Percentiles rank a stretch among this genome's conserved stretches.
phyloP scores from a whole-genome alignment of 2,329 filamentous ascomycete genomes.

The Xylariales sp. region DNA sequence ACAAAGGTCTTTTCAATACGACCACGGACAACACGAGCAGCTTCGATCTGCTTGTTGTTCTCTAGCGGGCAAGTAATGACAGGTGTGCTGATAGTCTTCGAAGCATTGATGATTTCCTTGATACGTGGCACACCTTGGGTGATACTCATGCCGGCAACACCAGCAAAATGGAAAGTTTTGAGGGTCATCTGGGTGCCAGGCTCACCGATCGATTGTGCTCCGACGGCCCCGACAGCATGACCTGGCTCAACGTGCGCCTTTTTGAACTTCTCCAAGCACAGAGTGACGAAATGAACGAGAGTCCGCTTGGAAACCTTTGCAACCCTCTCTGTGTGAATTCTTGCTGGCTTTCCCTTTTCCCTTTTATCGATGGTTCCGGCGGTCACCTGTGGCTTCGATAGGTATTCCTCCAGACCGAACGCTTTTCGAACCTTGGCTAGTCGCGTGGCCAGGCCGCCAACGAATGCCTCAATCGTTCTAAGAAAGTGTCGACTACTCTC shows the following conservation, averaged over 20 bases:
- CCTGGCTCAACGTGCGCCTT: slow-evolving; percentile 90
- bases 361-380: slow-evolving; percentile 22
- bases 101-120: slow-evolving; percentile 99
- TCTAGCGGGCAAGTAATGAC: slow-evolving; percentile 84
- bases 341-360: slow-evolving; percentile 20
- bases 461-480: slow-evolving; percentile 69
- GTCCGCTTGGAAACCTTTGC: slow-evolving; percentile 78
- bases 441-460: slow-evolving; percentile 57
- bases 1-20: slow-evolving; percentile 94
- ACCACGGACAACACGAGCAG: slow-evolving; percentile 86
- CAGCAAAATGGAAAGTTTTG: slow-evolving; percentile 99
- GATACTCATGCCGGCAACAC: slow-evolving; percentile 99
- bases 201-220: slow-evolving; percentile 96
- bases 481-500: slow-evolving; percentile 84
- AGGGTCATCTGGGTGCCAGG: slow-evolving; percentile 98
- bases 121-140: slow-evolving; percentile 99
- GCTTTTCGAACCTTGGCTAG: slow-evolving; percentile 50
- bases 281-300: slow-evolving; percentile 68
- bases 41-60: slow-evolving; percentile 69
- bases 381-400: slow-evolving; percentile 16
- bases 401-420: slow-evolving; percentile 42
- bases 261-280: slow-evolving; percentile 87
- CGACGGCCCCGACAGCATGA: slow-evolving; percentile 92
- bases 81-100: slow-evolving; percentile 87
- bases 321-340: slow-evolving; percentile 56